A percentile compares a stretch with the other conserved stretches of the same genome.
Conservation (phyloP, 129 eudicot genomes). For the Tagetes patula region DNA sequence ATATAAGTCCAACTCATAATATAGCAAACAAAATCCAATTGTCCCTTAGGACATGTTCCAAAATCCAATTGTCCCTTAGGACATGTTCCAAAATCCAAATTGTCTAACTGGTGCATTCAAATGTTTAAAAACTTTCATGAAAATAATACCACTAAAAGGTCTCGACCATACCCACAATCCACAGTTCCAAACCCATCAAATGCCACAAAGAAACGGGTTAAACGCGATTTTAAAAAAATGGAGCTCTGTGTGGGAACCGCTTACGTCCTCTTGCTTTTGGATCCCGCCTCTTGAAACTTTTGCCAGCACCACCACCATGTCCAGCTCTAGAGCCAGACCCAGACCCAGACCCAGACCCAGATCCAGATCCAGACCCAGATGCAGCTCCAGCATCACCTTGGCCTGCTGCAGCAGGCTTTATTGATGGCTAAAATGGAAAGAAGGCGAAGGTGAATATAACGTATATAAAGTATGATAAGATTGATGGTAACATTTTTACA, state of each 20-base stretch:
- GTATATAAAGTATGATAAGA: neutral
- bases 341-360: neutral
- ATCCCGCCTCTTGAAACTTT: neutral
- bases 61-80: neutral
- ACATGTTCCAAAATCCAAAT: neutral
- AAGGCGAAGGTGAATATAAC: neutral
- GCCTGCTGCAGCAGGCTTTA: neutral
- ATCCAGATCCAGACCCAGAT: neutral
- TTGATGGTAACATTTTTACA: neutral
- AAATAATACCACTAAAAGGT: neutral
- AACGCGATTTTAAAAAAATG: conserved; percentile 15
- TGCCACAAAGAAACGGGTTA: neutral
- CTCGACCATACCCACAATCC: neutral
- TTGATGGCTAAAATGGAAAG: neutral
- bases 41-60: too few species aligned
- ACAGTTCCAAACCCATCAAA: neutral
- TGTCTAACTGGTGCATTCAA: neutral
- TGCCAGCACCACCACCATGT: neutral
- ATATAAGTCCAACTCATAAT: neutral
- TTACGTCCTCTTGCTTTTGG: conserved; percentile 29
- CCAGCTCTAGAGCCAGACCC: neutral
- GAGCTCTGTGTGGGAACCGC: conserved; percentile 51
- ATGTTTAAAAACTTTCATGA: neutral
- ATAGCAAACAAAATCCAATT: neutral
- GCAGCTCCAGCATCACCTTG: neutral